These are phyloP conservation scores for Colletotrichum siamense DNA, from an alignment of 2,329 filamentous ascomycete genomes.

Conservation along the genomic window DNA sequence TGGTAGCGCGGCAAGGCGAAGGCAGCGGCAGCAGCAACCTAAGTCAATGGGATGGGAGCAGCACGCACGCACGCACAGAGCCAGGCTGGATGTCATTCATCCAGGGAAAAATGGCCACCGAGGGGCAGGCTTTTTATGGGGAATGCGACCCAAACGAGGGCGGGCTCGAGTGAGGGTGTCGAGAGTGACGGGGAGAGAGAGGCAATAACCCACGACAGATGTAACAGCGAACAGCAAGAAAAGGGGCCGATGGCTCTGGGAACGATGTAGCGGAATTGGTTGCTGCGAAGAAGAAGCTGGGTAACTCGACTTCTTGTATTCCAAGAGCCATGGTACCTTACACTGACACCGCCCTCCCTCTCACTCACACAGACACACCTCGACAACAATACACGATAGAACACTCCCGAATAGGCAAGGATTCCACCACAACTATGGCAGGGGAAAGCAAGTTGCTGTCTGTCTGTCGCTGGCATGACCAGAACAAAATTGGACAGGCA, in stretches of 20 bases:
- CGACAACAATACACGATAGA: background rate
- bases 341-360: constrained; percentile 5
- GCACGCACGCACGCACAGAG: background rate
- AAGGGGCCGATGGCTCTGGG: background rate
- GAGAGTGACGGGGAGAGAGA: background rate
- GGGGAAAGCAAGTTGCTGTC: background rate
- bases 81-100: background rate
- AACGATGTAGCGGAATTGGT: background rate
- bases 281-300: background rate
- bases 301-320: constrained; percentile 16
- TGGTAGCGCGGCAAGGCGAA: background rate
- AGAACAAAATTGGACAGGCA: background rate
- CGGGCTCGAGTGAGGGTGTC: background rate
- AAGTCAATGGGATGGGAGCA: background rate
- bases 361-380: background rate
- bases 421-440: background rate
- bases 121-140: constrained; percentile 12
- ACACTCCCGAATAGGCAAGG: background rate
- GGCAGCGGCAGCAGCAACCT: background rate
- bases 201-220: constrained; percentile 2
- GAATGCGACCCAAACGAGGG: background rate
- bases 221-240: background rate
- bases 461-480: background rate
- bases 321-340: background rate
- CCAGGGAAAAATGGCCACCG: background rate